Conservation (phyloP, 2,329 filamentous ascomycete species). For the Purpureocillium lavendulum region DNA sequence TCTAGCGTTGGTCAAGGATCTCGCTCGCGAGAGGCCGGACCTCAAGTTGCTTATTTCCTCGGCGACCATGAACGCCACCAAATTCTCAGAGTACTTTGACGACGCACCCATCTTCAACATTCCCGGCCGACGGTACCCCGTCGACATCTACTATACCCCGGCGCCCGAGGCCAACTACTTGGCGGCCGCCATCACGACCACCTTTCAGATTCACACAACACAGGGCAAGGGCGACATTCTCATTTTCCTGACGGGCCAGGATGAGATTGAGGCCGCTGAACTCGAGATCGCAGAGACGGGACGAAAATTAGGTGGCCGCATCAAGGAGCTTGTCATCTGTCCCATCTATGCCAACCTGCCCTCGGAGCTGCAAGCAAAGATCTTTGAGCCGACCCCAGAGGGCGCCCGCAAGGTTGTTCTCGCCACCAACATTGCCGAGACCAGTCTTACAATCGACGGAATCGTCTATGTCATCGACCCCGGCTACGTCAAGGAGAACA, state of each 20-base stretch:
- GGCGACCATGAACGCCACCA: slow-evolving; percentile 88
- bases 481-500: slow-evolving; percentile 91
- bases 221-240: slow-evolving; percentile 83
- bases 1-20: slow-evolving; percentile 79
- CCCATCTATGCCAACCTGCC: slow-evolving; percentile 94
- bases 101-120: slow-evolving; percentile 92
- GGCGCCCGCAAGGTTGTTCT: slow-evolving; percentile 84
- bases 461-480: slow-evolving; percentile 95
- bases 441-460: slow-evolving; percentile 88
- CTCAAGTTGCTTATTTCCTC: slow-evolving; percentile 88
- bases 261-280: slow-evolving; percentile 88
- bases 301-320: slow-evolving; percentile 73
- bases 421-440: slow-evolving; percentile 96
- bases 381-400: slow-evolving; percentile 86
- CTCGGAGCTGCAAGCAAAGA: slow-evolving; percentile 82
- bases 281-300: slow-evolving; percentile 78
- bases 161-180: slow-evolving; percentile 93
- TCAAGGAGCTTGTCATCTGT: slow-evolving; percentile 80
- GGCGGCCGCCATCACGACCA: slow-evolving; percentile 80
- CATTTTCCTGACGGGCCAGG: slow-evolving; percentile 90
- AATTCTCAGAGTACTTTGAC: slow-evolving; percentile 88
- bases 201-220: slow-evolving; percentile 90
- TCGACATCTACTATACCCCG: slow-evolving; percentile 85
- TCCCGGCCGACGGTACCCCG: slow-evolving; percentile 78
- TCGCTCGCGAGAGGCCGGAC: slow-evolving; percentile 74